Base-by-base conservation (phyloP, 2,329 filamentous ascomycete genomes). In the Monosporascus cannonballus region DNA sequence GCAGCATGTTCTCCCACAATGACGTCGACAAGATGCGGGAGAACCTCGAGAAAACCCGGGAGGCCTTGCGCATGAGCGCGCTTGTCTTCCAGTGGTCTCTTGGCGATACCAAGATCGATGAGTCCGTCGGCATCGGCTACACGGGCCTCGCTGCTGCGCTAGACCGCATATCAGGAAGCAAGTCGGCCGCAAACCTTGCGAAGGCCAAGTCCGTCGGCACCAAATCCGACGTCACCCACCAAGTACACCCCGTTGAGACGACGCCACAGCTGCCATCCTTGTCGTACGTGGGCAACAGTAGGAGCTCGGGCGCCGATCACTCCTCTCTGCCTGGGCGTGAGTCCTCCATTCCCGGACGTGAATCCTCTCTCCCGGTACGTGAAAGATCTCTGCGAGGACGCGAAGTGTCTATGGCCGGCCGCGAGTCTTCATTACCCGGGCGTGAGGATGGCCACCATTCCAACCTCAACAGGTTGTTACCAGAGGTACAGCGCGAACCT, bases 71-170 rank as follows among this genome's bases (percentile, higher is more conserved):
- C 59, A 83, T 86, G 74, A 85, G 81, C 61, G 78, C 81, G 7
- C 73, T 83, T 45, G 77, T 85, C 60, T 83, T 87, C 66, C 78
- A 85, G 58, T 87, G 84, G 83, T 81, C 78, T 20, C 71, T 87
- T 3, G 83, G 82, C 8, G 75, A 75, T 30, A 74, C 75, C 20
- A 80, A 78, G 63, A 77, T 80, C 17, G 82, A 86, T 58, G 77
- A 78, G 17, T 76, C 81, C 14, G 76, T 81, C 42, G 83, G 83
- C 18, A 85, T 86, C 46, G 85, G 85, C 44, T 89, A 86, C 62
- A 84, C 83, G 1, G 83, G 83, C 4, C 74, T 89, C 7, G 79
- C 81, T 1, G 84, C 84, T 9, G 84, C 84, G 3, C 74, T 88
- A 11, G 80, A 85, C 45, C 73, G 77, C 51, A 68, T 81, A 55